Evolutionary conservation across 768 basidiomycete species (phyloP).

Genomic region (Russula sp.): DNA sequence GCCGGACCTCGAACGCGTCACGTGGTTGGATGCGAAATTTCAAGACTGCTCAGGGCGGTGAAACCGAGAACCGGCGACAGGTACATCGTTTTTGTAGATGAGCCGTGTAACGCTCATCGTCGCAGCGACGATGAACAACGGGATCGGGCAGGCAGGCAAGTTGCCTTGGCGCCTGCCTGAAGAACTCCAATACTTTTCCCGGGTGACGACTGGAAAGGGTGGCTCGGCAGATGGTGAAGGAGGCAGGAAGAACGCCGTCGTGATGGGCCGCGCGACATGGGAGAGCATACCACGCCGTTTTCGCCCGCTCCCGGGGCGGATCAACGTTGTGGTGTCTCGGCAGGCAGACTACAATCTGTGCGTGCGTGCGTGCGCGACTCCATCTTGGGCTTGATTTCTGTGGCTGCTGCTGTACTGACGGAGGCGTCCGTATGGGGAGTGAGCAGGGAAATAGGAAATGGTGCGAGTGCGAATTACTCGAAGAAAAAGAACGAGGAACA

Average conservation of each 20-base stretch:
- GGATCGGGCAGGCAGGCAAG: conserved; percentile 69
- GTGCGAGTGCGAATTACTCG: not conserved
- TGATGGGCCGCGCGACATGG: conserved; percentile 98
- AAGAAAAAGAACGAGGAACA: not conserved
- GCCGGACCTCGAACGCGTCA: too few species aligned
- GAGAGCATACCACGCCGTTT: conserved; percentile 87
- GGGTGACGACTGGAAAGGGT: conserved; percentile 58
- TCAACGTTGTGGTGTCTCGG: conserved; percentile 73
- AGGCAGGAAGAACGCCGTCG: conserved; percentile 61
- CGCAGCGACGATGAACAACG: conserved; percentile 80
- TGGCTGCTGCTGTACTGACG: conserved; percentile 18
- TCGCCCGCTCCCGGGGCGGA: conserved; percentile 66
- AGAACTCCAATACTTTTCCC: conserved; percentile 92
- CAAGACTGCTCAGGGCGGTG: too few species aligned
- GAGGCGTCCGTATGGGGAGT: not conserved
- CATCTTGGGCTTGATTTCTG: not conserved
- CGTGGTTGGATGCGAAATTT: too few species aligned
- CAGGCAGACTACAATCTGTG: conserved; percentile 56
- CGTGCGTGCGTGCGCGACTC: conserved; percentile 28
- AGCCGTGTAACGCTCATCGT: conserved; percentile 67
- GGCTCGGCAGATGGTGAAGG: conserved; percentile 26
- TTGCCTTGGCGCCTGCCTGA: conserved; percentile 87
- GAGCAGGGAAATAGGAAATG: not conserved
- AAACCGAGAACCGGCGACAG: not conserved
- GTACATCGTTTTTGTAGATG: conserved; percentile 1